Base-by-base conservation (phyloP, 208 protist species). In the Crithidia thermophila region DNA sequence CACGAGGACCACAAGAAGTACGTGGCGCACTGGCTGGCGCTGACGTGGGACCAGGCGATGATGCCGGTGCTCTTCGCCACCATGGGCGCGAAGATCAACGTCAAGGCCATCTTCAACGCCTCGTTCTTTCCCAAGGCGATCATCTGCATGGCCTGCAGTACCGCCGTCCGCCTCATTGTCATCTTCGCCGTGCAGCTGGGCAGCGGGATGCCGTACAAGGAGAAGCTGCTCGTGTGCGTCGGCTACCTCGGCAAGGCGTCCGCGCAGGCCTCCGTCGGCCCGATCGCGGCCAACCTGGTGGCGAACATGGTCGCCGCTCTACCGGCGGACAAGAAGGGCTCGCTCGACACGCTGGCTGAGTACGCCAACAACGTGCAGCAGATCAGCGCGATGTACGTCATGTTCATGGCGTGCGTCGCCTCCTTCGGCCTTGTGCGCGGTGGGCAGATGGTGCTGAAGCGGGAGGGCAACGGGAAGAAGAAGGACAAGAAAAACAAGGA, bases 201-300 rank as follows among this genome's bases (percentile, higher is more conserved):
- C 36, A 76, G 71, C 46, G 78, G 77, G 16, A 79, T 82, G 70
- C 63, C 79, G 9, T 87, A 69, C 58, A 62, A 58, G 52, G 70
- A 90, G 34, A 87, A 88, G 60, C 33, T 90, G 20, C 70, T 94
- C 25, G 84, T 90, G 33, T 88, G 81, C 34, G 74, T 88, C 14
- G 88, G 85, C 25, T 94, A 89, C 59, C 51, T 83, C 18, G 82
- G 83, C 40, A 90, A 91, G 64, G 88, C 85, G 8, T 87, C 88
- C 20, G 85, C 85, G 31, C 88, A 94, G 79, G 85, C 82, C 23
- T 88, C 88, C 11, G 58, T 94, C 3, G 85, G 88, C 14, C 76
- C 88, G 27, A 71, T 94, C 43, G 85, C 85, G 6, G 77, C 80
- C 16, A 81, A 77, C 68, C 55, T 92, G 0, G 81, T 90, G 4